These are phyloP conservation scores for Suillus fuscotomentosus DNA, from an alignment of 768 basidiomycete genomes.

Conservation along the genomic window DNA sequence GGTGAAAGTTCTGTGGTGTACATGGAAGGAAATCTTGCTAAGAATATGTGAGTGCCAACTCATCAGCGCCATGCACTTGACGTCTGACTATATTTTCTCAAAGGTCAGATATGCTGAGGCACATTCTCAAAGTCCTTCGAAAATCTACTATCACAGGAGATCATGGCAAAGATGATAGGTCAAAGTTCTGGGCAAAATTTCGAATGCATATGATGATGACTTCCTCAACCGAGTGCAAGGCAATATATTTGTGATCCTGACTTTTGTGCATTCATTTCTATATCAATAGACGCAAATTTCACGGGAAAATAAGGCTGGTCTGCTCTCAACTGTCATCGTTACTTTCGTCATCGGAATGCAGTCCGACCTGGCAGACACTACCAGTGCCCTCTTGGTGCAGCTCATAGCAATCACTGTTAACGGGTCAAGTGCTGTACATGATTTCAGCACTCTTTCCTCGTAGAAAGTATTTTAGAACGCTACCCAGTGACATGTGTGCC, in stretches of 20 bases:
- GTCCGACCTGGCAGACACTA: too few species aligned
- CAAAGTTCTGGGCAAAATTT: not conserved
- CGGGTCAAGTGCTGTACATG: too few species aligned
- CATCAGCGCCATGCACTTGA: not conserved
- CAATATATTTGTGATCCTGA: conserved; percentile 1
- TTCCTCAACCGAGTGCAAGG: not conserved
- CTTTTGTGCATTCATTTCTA: not conserved
- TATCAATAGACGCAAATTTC: too few species aligned
- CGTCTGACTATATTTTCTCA: not conserved
- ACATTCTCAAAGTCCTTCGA: not conserved
- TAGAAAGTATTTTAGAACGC: too few species aligned
- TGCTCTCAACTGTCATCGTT: too few species aligned
- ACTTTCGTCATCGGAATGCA: too few species aligned
- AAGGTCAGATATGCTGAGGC: not conserved
- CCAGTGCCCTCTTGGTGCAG: too few species aligned
- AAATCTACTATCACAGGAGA: not conserved
- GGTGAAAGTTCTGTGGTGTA: not conserved
- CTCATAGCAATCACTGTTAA: too few species aligned
- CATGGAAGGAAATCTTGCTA: not conserved
- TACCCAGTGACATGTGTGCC: too few species aligned
- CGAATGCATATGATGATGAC: not conserved
- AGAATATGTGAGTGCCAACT: not conserved
- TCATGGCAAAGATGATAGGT: not conserved
- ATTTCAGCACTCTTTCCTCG: too few species aligned
- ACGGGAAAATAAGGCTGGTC: too few species aligned